Conservation (phyloP, 495 filamentous ascomycete genomes). For the Cercophora sp. region DNA sequence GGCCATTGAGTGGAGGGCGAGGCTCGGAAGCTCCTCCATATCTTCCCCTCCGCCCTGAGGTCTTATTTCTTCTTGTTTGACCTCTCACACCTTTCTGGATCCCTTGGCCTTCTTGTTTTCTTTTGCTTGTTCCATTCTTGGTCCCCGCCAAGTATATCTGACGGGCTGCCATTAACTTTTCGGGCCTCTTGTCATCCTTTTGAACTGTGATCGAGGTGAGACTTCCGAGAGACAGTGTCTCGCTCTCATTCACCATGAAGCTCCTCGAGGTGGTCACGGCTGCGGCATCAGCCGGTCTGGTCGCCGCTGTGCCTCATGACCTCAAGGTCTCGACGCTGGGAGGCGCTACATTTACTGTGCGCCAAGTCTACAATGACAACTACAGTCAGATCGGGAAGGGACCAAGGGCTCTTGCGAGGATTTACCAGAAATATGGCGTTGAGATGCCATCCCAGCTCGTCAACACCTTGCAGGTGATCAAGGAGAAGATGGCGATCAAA, state of each 20-base stretch:
- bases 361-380: conserved; percentile 37
- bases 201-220: too few relatives aligned
- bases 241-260: conserved; percentile 21
- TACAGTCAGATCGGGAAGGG: conserved; percentile 35
- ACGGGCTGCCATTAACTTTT: too few relatives aligned
- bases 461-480: conserved; percentile 29
- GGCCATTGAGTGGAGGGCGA: neutral
- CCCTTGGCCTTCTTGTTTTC: neutral
- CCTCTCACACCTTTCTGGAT: neutral
- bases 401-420: conserved; percentile 37
- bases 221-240: too few relatives aligned
- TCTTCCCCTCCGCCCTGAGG: too few relatives aligned
- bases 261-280: conserved; percentile 21
- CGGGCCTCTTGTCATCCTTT: too few relatives aligned
- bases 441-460: conserved; percentile 31
- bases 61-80: too few relatives aligned
- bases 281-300: conserved; percentile 23
- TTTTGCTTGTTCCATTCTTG: conserved; percentile 14
- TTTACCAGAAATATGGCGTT: conserved; percentile 39
- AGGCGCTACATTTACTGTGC: conserved; percentile 38
- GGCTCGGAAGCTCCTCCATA: too few relatives aligned
- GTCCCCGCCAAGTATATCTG: too few relatives aligned
- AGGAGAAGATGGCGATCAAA: conserved; percentile 6
- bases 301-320: conserved; percentile 18
- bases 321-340: conserved; percentile 28